Base-by-base conservation (phyloP, 2,329 filamentous ascomycete species). In the Mariannaea elegans region DNA sequence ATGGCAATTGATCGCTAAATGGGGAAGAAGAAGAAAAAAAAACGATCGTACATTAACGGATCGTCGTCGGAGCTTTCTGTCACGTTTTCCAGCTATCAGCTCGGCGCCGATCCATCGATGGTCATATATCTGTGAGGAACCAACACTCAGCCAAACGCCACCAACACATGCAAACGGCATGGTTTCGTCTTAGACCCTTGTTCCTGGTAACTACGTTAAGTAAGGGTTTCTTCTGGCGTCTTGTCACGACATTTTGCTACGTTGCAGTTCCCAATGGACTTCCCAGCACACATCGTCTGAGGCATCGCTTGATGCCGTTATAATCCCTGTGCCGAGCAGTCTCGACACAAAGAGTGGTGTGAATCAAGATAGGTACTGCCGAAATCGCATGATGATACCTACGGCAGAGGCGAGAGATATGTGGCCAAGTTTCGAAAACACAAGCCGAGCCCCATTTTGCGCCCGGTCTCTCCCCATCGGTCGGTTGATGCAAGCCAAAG, bases 301-400 rank as follows among this genome's bases (percentile, higher is more conserved):
- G 56, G 18, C 7, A 38, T 54, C 27, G 56, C 56, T 49, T 48
- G 50, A 53, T 49, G 51, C 56, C 49, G 32, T 36, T 44, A 14
- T 38, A 21, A 59, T 29, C 56, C 49, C 49, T 45, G 36, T 48
- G 47, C 44, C 45, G 31, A 49, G 42, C 38, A 21, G 29, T 41
- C 45, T 31, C 16, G 47, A 50, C 47, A 23, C 23, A 19, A 13
- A 51, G n/a, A 34, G 7, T 45, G 38, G 38, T 21, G 45, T 36
- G 38, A 44, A 49, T 12, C 16, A 23, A 9, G 10, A n/a, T n/a
- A n/a, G n/a, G 27, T 39, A 57, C 31, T 57, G 54, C 54, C 54
- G 54, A 56, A 41, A 47, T 34, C 45, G 47, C 27, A 50, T 31
- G 41, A 46, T 27, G 34, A 27, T 51, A 23, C 41, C 55, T 36